Percentiles rank a stretch among this genome's conserved stretches.
Conservation (phyloP, 2,329 filamentous ascomycete genomes). For the Hypomyces perniciosus region DNA sequence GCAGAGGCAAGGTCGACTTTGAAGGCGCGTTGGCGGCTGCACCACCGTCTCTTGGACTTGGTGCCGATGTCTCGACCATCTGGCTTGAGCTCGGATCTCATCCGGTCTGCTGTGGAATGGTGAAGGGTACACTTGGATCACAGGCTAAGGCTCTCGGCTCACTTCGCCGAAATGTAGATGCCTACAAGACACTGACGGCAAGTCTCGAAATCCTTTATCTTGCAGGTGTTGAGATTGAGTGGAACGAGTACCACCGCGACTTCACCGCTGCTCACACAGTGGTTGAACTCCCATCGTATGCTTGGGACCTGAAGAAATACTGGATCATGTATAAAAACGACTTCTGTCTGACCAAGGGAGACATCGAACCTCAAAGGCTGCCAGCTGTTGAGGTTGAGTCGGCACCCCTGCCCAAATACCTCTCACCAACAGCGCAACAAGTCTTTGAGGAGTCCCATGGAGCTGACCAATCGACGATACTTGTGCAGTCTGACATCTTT, state of each 20-base stretch:
- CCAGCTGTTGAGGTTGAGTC: background rate
- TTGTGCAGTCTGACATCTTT: no score
- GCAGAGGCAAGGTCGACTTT: background rate
- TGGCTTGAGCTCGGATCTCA: constrained; percentile 65
- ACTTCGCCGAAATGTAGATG: background rate
- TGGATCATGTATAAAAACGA: constrained; percentile 46
- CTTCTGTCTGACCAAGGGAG: constrained; percentile 60
- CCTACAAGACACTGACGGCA: background rate
- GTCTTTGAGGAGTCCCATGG: no score
- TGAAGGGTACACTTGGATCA: constrained; percentile 24
- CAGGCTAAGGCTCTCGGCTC: background rate
- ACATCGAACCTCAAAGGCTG: background rate
- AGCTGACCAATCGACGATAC: no score
- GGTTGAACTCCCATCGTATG: constrained; percentile 1
- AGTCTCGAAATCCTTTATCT: constrained; percentile 16
- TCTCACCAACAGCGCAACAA: no score
- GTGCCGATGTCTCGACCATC: constrained; percentile 39
- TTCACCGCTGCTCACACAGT: constrained; percentile 19
- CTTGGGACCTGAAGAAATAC: constrained; percentile 54
- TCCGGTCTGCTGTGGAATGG: constrained; percentile 55
- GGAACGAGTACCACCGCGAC: constrained; percentile 60
- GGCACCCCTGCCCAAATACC: background rate
- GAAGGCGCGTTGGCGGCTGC: background rate
- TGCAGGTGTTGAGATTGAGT: constrained; percentile 58
- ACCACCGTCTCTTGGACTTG: background rate